A percentile compares a stretch with the other conserved stretches of the same genome.
These are phyloP conservation scores for Eimeria falciformis DNA, from an alignment of 169 alveolate genomes.

Conservation along the genomic window DNA sequence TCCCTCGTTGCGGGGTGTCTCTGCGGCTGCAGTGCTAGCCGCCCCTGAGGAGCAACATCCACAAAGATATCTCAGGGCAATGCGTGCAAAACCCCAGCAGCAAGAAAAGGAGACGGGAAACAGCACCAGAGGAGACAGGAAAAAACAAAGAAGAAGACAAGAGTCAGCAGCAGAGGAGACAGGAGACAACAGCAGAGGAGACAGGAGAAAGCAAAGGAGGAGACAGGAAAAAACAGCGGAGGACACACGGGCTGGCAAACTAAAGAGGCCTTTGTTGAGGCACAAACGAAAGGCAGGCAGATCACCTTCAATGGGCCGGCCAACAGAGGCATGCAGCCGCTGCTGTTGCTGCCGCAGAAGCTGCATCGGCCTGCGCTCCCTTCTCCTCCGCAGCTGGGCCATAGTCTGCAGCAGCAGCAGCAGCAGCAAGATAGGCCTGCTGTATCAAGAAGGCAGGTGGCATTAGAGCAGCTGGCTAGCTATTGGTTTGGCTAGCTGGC, in stretches of 20 bases:
- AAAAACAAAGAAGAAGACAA: too few relatives aligned
- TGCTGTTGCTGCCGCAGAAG: conserved; percentile 61
- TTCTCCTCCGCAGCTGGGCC: conserved; percentile 53
- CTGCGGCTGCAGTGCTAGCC: neutral
- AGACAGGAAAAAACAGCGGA: too few relatives aligned
- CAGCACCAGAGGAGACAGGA: too few relatives aligned
- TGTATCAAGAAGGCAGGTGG: neutral
- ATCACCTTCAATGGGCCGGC: conserved; percentile 5
- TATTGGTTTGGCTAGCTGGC: neutral
- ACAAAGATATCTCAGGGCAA: neutral
- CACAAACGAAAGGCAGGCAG: neutral
- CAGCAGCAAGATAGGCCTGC: neutral
- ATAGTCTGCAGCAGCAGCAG: conserved; percentile 57
- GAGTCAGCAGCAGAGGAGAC: too few relatives aligned
- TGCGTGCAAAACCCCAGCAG: too few relatives aligned
- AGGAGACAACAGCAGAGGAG: too few relatives aligned
- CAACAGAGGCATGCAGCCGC: conserved; percentile 55
- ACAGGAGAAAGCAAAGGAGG: too few relatives aligned
- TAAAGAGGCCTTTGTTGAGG: too few relatives aligned
- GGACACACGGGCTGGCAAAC: too few relatives aligned
- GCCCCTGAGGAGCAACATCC: neutral
- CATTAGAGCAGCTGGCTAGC: conserved; percentile 6
- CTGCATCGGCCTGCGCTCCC: conserved; percentile 65
- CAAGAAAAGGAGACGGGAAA: too few relatives aligned
- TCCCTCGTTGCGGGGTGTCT: neutral